These are phyloP conservation scores for Rubia yunnanensis DNA, from an alignment of 257 asterid genomes.

Conservation along the genomic window DNA sequence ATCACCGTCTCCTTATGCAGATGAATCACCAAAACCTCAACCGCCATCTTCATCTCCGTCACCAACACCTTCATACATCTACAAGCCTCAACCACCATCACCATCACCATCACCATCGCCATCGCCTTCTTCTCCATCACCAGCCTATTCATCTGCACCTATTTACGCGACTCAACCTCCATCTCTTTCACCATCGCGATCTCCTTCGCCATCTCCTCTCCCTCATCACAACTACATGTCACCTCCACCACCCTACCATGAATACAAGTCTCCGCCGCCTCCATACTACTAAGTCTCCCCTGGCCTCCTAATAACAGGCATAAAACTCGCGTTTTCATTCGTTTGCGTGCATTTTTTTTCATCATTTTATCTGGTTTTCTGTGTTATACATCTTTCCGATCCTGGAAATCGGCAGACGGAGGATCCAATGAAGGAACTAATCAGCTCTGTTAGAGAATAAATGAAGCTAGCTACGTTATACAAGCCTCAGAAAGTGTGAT, in stretches of 20 bases:
- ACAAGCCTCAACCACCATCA: not conserved
- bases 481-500: not conserved
- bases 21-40: too few species aligned
- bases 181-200: not conserved
- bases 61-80: not conserved
- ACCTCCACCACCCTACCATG: slow-evolving; percentile 8
- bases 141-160: not conserved
- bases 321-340: not conserved
- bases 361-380: not conserved
- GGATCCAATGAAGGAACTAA: not conserved
- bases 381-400: not conserved
- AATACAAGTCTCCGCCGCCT: not conserved
- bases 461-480: not conserved
- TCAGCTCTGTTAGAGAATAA: not conserved
- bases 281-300: not conserved
- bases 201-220: not conserved
- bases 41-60: not conserved
- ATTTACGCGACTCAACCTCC: not conserved
- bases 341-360: not conserved
- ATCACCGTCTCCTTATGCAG: not conserved
- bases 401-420: not conserved
- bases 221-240: not conserved
- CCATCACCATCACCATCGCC: not conserved
- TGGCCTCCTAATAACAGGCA: not conserved
- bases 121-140: not conserved